phyloP scores from a whole-genome alignment of 202 grass and related monocot species.

The Eragrostis tef region DNA sequence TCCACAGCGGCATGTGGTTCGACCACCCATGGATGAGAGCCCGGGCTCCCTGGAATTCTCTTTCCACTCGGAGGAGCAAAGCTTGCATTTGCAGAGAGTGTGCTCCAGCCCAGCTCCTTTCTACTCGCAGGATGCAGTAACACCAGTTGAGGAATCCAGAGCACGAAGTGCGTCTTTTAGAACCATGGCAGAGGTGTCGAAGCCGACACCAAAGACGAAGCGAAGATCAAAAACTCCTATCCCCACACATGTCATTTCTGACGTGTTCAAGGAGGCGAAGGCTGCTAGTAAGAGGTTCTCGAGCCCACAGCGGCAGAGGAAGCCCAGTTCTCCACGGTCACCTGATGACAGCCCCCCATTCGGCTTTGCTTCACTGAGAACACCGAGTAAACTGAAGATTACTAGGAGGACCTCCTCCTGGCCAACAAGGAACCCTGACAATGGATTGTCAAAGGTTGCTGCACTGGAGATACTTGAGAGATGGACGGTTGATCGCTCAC shows the following conservation, averaged over 20 bases:
- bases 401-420: slow-evolving; percentile 55
- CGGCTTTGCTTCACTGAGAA: slow-evolving; percentile 46
- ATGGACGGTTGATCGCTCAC: slow-evolving; percentile 74
- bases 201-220: slow-evolving; percentile 52
- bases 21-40: neutral
- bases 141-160: neutral
- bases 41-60: slow-evolving; percentile 56
- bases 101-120: slow-evolving; percentile 64
- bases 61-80: slow-evolving; percentile 67
- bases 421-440: slow-evolving; percentile 51
- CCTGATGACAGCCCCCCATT: slow-evolving; percentile 41
- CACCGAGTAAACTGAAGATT: slow-evolving; percentile 32
- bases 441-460: slow-evolving; percentile 57
- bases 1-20: neutral
- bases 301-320: slow-evolving; percentile 70
- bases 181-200: slow-evolving; percentile 1
- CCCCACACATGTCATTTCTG: slow-evolving; percentile 61
- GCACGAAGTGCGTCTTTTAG: slow-evolving; percentile 35
- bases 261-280: slow-evolving; percentile 87
- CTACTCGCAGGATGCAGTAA: slow-evolving; percentile 15
- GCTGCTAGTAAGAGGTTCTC: slow-evolving; percentile 77
- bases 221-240: slow-evolving; percentile 69
- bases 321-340: slow-evolving; percentile 35
- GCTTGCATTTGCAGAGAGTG: slow-evolving; percentile 52
- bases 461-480: slow-evolving; percentile 73